Evolutionary conservation across 495 filamentous ascomycete species (phyloP).

Genomic region (Penicillium ucsense): DNA sequence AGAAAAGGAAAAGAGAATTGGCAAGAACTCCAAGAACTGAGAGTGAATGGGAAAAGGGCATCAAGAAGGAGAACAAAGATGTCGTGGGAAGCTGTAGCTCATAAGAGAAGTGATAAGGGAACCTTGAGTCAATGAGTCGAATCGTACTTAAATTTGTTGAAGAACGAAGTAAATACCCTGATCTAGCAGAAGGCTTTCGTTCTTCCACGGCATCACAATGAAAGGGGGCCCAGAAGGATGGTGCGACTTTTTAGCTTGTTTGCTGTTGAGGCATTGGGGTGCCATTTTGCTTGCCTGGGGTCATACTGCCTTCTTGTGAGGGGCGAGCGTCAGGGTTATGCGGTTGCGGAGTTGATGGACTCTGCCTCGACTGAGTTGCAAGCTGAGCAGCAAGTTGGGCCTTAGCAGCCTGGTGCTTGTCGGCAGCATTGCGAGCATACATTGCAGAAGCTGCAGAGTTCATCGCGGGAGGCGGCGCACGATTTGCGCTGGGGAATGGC

Average conservation of each 20-base stretch:
- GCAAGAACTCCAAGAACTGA: too few species aligned
- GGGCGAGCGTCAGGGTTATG: conserved; percentile 12
- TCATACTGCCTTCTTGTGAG: conserved; percentile 31
- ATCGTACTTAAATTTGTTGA: too few species aligned
- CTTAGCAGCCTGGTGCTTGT: conserved; percentile 35
- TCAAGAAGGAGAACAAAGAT: too few species aligned
- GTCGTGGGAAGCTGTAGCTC: too few species aligned
- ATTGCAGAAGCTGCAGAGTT: conserved; percentile 32
- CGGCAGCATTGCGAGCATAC: conserved; percentile 34
- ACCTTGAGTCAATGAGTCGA: too few species aligned
- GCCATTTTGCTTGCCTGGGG: conserved; percentile 35
- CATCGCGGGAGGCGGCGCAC: conserved; percentile 23
- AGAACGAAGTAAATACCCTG: too few species aligned
- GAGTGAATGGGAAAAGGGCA: too few species aligned
- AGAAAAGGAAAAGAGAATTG: too few species aligned
- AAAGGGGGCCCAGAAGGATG: background rate
- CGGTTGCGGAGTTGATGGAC: conserved; percentile 35
- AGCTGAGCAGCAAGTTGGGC: conserved; percentile 36
- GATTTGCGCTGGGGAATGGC: conserved; percentile 6
- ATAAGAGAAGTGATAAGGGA: too few species aligned
- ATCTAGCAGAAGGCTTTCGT: too few species aligned
- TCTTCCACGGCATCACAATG: background rate
- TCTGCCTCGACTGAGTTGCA: conserved; percentile 27
- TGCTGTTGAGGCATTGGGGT: conserved; percentile 29
- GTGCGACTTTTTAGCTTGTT: background rate